phyloP scores from a whole-genome alignment of 306 rosid genomes.

The Cicer cuneatum region DNA sequence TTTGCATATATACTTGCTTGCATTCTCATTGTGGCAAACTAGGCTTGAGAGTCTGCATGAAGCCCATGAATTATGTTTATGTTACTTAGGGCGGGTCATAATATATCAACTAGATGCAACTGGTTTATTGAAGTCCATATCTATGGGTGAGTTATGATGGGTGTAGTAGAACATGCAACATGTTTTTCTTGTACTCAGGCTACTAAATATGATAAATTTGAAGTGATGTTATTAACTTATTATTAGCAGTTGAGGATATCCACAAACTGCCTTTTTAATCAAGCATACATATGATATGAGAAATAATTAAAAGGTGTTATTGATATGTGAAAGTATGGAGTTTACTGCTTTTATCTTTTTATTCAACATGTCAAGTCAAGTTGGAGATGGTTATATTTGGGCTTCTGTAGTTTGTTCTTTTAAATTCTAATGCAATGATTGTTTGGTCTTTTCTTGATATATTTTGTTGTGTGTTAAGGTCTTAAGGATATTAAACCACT shows the following conservation, averaged over 20 bases:
- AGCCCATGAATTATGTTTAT: conserved; percentile 2
- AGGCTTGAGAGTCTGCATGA: conserved; percentile 11
- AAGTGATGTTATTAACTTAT: neutral
- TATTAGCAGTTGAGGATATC: conserved; percentile 15
- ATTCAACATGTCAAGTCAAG: conserved; percentile 12
- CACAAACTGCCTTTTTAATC: neutral
- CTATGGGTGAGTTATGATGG: conserved; percentile 4
- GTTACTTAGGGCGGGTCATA: neutral
- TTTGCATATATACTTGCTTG: neutral
- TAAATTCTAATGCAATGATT: neutral
- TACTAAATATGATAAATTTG: conserved; percentile 12
- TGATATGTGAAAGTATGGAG: neutral
- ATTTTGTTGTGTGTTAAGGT: conserved; percentile 10
- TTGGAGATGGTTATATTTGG: neutral
- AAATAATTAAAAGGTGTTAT: neutral
- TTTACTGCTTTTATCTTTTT: neutral
- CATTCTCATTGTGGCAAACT: conserved; percentile 21
- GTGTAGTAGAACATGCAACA: conserved; percentile 19
- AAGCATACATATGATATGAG: conserved; percentile 7
- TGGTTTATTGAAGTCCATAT: conserved; percentile 11
- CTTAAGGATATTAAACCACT: conserved; percentile 11
- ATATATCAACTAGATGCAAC: neutral
- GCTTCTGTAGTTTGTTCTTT: conserved; percentile 6
- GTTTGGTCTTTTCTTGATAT: conserved; percentile 15
- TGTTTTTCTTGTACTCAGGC: neutral